Evolutionary conservation across 768 basidiomycete species (phyloP).

Genomic region (Lactarius hengduanensis): DNA sequence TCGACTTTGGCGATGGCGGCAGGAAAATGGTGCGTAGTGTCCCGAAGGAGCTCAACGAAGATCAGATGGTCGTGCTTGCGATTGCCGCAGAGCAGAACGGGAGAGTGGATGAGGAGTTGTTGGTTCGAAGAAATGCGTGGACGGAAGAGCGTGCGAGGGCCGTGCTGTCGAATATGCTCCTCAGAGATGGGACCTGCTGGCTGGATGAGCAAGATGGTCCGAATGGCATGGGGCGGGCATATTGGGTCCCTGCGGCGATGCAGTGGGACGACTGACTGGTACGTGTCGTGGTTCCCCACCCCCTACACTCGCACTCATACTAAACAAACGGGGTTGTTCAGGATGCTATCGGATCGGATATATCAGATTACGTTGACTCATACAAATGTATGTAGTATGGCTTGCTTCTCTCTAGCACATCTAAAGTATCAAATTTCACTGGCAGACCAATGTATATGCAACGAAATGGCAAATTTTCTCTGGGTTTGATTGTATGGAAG

Average conservation of each 20-base stretch:
- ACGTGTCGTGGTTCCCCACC: neutral
- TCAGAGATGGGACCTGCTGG: constrained; percentile 93
- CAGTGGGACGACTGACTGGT: constrained; percentile 66
- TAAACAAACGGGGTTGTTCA: neutral
- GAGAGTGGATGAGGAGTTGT: constrained; percentile 58
- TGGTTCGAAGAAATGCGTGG: constrained; percentile 72
- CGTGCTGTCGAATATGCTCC: constrained; percentile 86
- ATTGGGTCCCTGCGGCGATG: constrained; percentile 90
- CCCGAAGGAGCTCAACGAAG: constrained; percentile 87
- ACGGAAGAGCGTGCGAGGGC: constrained; percentile 67
- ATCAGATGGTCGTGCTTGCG: constrained; percentile 81
- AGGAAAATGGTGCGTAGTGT: constrained; percentile 83
- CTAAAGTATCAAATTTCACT: too few species aligned
- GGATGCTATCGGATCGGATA: neutral
- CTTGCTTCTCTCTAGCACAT: too few species aligned
- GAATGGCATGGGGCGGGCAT: constrained; percentile 55
- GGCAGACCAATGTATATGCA: too few species aligned
- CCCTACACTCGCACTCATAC: neutral
- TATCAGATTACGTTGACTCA: neutral
- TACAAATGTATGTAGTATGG: neutral
- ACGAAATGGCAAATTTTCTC: too few species aligned
- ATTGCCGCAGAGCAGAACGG: constrained; percentile 69
- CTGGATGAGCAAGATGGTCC: constrained; percentile 79
- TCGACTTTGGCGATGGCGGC: constrained; percentile 60
- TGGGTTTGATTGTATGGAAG: too few species aligned